Evolutionary conservation across 2,329 filamentous ascomycete genomes (phyloP), one percentile per base, ranked within the genome.

Genomic region (Talaromyces sp.): DNA sequence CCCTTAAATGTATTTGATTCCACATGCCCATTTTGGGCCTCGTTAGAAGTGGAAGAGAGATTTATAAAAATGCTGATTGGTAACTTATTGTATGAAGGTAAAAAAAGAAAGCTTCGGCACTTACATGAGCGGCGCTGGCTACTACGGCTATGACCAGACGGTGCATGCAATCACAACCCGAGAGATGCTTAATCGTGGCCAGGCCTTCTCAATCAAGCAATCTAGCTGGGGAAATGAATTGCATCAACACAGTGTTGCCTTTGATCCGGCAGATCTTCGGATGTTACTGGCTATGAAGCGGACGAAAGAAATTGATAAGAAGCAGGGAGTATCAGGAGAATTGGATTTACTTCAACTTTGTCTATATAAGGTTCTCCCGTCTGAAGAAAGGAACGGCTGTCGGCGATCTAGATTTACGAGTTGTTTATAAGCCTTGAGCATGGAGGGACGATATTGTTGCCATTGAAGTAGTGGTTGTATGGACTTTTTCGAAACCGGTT

Each of bases 111-210:
- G 33, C n/a, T 45, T 59, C 24, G 37, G 45, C 3, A 45, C 14
- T 33, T 59, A 59, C 35, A 67, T 39, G 37, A 54, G 61, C 10
- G 63, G 61, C n/a, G 64, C 68, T 22, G 65, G 41, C 19, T 69
- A 69, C 60, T 67, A 69, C 60, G 68, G 68, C 50, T 70, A 69
- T 41, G 52, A 69, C 56, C 56, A 47, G 16, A 49, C 37, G 33
- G 62, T 54, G 24, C 22, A 27, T 41, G 43, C 31, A 10, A 35
- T 56, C 3, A 35, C 45, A 3, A 52, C 47, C 14, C 37, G 50
- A 47, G 43, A 60, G 11, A 54, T 27, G 47, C 56, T 64, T 11
- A 11, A 49, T 10, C 39, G 52, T 11, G 62, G 56, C 33, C 47
- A 45, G n/a, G 49, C 56, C 27, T 24, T 22, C 27, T 41, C 41